Percentiles rank a stretch among this genome's conserved stretches.
These are phyloP conservation scores for Calonectria pseudoreteaudii DNA, from an alignment of 2,329 filamentous ascomycete genomes.

Conservation along the genomic window DNA sequence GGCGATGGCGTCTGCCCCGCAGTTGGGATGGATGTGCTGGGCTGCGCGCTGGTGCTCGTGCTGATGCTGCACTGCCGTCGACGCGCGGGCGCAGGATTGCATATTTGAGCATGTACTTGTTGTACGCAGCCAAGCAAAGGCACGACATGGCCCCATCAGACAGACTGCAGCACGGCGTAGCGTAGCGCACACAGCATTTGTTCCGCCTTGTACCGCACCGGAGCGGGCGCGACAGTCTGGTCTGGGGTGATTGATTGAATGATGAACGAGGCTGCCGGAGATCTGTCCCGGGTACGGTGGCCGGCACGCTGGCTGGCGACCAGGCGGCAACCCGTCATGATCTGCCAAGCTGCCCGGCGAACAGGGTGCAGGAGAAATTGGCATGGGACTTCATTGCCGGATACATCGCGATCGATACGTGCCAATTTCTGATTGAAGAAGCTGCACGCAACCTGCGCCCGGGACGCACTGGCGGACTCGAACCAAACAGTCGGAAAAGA, in stretches of 20 bases:
- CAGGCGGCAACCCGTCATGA: neutral
- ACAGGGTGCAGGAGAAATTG: neutral
- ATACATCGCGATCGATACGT: neutral
- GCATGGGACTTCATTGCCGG: neutral
- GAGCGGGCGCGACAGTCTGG: neutral
- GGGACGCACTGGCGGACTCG: neutral
- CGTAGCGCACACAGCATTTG: neutral
- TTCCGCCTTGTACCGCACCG: neutral
- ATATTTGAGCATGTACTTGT: neutral
- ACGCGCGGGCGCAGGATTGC: neutral
- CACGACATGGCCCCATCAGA: neutral
- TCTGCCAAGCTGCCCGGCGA: neutral
- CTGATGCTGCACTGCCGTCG: neutral
- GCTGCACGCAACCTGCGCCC: neutral
- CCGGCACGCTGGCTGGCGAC: conserved; percentile 1
- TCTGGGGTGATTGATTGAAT: neutral
- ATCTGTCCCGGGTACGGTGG: conserved; percentile 6
- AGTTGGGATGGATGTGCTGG: neutral
- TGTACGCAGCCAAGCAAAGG: neutral
- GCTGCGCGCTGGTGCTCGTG: neutral
- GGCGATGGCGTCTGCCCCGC: conserved; percentile 2
- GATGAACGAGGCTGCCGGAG: neutral
- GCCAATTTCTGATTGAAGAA: neutral
- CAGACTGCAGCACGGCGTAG: neutral
- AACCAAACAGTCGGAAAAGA: conserved; percentile 1